Percentiles rank a stretch among this genome's conserved stretches.
These are phyloP conservation scores for Candida sonorensis DNA, from an alignment of 805 yeast genomes.

Conservation along the genomic window DNA sequence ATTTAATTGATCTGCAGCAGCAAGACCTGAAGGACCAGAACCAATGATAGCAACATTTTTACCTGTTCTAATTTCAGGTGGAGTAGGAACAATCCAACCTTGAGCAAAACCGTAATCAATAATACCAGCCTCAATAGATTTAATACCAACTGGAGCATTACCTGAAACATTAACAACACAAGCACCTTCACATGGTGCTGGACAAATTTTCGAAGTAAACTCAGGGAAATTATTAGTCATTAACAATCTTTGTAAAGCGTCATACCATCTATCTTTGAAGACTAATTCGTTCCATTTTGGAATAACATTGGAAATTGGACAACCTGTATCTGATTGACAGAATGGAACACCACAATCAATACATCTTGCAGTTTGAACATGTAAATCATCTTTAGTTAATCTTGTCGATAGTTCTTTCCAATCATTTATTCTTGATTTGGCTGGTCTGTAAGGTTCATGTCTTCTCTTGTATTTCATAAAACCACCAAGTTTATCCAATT, in stretches of 20 bases:
- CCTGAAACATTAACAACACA: conserved; percentile 81
- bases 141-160: conserved; percentile 93
- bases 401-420: conserved; percentile 89
- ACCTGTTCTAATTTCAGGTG: conserved; percentile 79
- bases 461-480: conserved; percentile 92
- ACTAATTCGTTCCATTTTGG: conserved; percentile 98
- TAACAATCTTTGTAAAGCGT: conserved; percentile 82
- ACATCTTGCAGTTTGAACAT: conserved; percentile 93
- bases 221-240: conserved; percentile 99
- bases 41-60: conserved; percentile 83
- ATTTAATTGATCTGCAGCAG: conserved; percentile 95
- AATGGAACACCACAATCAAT: conserved; percentile 99
- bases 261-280: conserved; percentile 89
- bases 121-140: conserved; percentile 91
- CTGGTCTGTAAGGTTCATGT: conserved; percentile 76
- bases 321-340: conserved; percentile 96
- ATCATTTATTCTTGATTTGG: conserved; percentile 71
- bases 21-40: conserved; percentile 96
- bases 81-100: conserved; percentile 89
- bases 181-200: conserved; percentile 99
- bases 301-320: conserved; percentile 94
- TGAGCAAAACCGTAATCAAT: conserved; percentile 94
- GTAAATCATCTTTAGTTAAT: conserved; percentile 77
- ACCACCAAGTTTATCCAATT: conserved; percentile 78
- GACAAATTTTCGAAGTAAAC: conserved; percentile 96